Percentiles rank a stretch among this genome's conserved stretches.
Evolutionary conservation across 1,284 basidiomycete genomes (phyloP).

Genomic region (Boletus semigastroideus): DNA sequence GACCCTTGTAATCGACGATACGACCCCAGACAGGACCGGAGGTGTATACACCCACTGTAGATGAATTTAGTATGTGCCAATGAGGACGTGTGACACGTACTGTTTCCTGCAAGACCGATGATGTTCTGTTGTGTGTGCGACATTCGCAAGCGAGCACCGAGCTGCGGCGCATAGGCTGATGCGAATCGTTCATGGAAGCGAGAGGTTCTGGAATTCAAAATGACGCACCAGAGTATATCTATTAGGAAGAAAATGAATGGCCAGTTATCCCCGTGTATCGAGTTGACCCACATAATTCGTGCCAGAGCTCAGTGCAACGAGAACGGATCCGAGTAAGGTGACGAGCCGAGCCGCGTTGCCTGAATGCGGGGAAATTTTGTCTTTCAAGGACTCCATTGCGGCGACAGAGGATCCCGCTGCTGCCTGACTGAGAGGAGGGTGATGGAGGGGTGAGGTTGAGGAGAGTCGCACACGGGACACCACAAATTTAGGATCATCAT

Average conservation of each 20-base stretch:
- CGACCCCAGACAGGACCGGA: conserved; percentile 69
- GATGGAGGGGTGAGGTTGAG: not conserved
- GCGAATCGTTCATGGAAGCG: not conserved
- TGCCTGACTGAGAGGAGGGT: not conserved
- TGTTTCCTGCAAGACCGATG: conserved; percentile 67
- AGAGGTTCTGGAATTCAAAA: not conserved
- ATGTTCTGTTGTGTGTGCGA: conserved; percentile 77
- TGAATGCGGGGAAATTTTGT: not conserved
- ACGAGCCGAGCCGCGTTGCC: conserved; percentile 33
- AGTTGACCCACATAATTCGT: conserved; percentile 66
- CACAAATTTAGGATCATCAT: not conserved
- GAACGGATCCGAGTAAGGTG: conserved; percentile 48
- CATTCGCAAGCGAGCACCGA: conserved; percentile 67
- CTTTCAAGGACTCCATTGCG: conserved; percentile 8
- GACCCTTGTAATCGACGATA: conserved; percentile 65
- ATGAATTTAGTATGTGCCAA: conserved; percentile 2
- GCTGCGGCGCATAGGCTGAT: conserved; percentile 77
- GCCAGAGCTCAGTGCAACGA: conserved; percentile 62
- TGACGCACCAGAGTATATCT: conserved; percentile 33
- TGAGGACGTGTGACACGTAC: conserved; percentile 34
- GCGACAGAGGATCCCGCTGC: not conserved
- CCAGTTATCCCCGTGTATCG: conserved; percentile 2
- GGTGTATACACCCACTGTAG: conserved; percentile 56
- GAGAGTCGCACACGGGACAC: too few relatives aligned
- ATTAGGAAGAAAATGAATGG: not conserved